A percentile compares a stretch with the other conserved stretches of the same genome.
phyloP scores from a whole-genome alignment of 257 asterid genomes.

The Eucommia ulmoides region DNA sequence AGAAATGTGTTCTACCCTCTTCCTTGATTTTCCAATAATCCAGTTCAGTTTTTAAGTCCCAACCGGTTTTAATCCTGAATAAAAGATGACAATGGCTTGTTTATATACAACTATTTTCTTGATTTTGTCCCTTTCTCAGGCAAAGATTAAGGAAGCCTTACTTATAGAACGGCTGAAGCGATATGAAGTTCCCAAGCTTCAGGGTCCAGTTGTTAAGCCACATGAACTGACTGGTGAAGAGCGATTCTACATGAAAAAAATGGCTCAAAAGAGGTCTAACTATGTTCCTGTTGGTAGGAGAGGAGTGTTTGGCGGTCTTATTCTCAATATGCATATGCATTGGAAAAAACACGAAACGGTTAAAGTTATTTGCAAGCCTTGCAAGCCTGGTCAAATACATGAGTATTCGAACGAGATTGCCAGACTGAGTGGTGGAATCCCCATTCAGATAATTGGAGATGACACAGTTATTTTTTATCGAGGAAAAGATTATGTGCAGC shows the following conservation, averaged over 20 bases:
- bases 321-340: constrained; percentile 94
- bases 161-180: constrained; percentile 70
- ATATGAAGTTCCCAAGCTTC: constrained; percentile 74
- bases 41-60: too few relatives aligned
- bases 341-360: constrained; percentile 98
- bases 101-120: too few relatives aligned
- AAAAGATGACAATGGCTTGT: too few relatives aligned
- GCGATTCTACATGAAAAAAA: constrained; percentile 70
- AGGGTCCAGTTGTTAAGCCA: constrained; percentile 80
- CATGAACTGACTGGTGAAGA: constrained; percentile 72
- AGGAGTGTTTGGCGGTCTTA: constrained; percentile 92
- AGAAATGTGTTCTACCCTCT: too few relatives aligned
- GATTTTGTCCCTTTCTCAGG: constrained; percentile 27
- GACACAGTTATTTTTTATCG: constrained; percentile 75
- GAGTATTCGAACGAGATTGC: constrained; percentile 69
- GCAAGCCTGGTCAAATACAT: constrained; percentile 71
- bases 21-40: too few relatives aligned
- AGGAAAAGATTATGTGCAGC: constrained; percentile 79
- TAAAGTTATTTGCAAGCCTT: constrained; percentile 80
- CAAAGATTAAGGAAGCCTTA: constrained; percentile 65
- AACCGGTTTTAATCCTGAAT: too few relatives aligned
- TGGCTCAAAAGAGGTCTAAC: constrained; percentile 88
- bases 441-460: constrained; percentile 67
- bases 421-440: constrained; percentile 82
- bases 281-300: constrained; percentile 91